phyloP scores from a whole-genome alignment of 1,284 basidiomycete genomes.

The Trichosporon ovoides region DNA sequence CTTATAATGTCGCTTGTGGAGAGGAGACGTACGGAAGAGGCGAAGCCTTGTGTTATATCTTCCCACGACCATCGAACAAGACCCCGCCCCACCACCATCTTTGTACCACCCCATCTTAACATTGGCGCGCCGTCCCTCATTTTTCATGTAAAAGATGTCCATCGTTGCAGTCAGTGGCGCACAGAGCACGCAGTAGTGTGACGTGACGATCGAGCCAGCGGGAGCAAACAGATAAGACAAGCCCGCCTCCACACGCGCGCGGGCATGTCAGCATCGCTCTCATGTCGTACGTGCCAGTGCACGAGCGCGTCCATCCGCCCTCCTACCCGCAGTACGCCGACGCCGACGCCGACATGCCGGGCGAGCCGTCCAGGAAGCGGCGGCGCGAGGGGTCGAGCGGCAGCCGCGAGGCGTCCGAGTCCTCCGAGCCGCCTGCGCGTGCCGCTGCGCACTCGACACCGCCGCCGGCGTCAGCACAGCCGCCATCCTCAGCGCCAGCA shows the following conservation, averaged over 20 bases:
- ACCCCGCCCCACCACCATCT: no score
- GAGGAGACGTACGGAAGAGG: no score
- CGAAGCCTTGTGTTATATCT: background rate
- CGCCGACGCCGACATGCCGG: constrained; percentile 22
- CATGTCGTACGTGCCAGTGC: constrained; percentile 33
- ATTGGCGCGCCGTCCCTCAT: background rate
- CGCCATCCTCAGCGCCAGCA: background rate
- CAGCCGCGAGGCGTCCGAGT: constrained; percentile 4
- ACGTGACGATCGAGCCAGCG: no score
- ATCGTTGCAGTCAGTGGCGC: background rate
- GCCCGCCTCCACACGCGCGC: no score
- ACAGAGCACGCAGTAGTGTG: no score
- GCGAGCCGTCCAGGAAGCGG: constrained; percentile 27
- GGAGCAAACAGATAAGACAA: no score
- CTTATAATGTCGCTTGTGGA: no score
- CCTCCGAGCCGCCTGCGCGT: background rate
- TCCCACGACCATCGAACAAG: background rate
- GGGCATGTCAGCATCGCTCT: background rate
- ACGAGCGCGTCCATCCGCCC: constrained; percentile 30
- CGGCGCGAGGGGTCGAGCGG: constrained; percentile 20
- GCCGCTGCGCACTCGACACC: no score
- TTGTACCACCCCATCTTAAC: background rate
- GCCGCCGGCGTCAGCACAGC: background rate
- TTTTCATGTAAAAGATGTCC: background rate
- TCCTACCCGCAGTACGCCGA: constrained; percentile 11